Base-by-base conservation (phyloP, 768 basidiomycete genomes). In the Chalciporus pseudorubinellus region DNA sequence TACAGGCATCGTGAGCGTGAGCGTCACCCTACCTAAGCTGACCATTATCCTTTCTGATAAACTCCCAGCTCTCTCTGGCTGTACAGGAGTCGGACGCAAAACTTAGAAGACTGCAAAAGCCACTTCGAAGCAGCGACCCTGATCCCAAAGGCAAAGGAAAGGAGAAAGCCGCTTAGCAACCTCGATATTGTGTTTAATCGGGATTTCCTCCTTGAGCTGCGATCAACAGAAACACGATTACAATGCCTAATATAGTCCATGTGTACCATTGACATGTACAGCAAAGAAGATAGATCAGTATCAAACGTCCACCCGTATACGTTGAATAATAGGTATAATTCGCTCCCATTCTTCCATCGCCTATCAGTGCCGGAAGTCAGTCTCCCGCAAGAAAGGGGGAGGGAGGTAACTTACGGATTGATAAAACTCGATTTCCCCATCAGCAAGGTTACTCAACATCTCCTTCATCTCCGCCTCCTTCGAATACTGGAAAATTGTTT, bases 401-500 rank as follows among this genome's bases (percentile, higher is more conserved):
- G 29, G 26, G 50, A 38, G 4, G n/a, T 20, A n/a, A 63, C 74
- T 53, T 66, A 87, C 91, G 59, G 87, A 80, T 71, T 89, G 88
- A 67, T 97, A 92, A 68, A 97, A 92, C 67, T 94, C 93, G 58
- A 98, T 91, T 68, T 99, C 89, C 10, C 94, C 95, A 59, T 97
- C 91, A 21, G 93, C 93, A 55, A 97, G 81, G 54, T 86, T 84
- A 18, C 82, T 82, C 11, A 99, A 67, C 80, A 98, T 85, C 63
- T 94, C 92, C 72, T 95, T 97, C 95, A 98, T 97, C 73, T 99
- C 97, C 44, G 85, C 80, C 63, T 92, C 86, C 70, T 98, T 98
- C 12, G 87, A 83, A 53, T 83, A 78, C 65, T 97, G 92, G 73
- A 98, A 98, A 53, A 91, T 75, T 20, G 82, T 74, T 70, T 98